A percentile compares a stretch with the other conserved stretches of the same genome.
Evolutionary conservation across 257 asterid species (phyloP).

Genomic region (Penstemon newberryi): DNA sequence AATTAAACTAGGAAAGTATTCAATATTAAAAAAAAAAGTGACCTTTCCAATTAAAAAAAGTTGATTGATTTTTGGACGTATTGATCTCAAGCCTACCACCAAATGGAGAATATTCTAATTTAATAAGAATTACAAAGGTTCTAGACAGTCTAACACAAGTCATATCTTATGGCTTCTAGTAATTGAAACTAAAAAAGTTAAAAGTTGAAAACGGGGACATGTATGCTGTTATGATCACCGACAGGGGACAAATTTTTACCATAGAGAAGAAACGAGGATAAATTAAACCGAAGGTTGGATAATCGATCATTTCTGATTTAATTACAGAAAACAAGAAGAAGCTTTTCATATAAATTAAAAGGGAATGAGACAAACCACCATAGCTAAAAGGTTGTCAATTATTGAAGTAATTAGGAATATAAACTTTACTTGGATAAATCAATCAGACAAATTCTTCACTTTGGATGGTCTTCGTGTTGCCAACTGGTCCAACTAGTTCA

Average conservation of each 20-base stretch:
- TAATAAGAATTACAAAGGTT: too few species aligned
- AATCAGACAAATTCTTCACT: conserved; percentile 21
- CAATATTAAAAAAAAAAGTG: too few species aligned
- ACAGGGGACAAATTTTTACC: background rate
- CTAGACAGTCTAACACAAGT: too few species aligned
- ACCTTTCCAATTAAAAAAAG: too few species aligned
- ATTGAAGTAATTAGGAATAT: conserved; percentile 26
- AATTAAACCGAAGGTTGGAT: background rate
- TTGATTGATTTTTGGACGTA: too few species aligned
- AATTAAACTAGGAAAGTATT: too few species aligned
- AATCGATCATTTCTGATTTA: conserved; percentile 11
- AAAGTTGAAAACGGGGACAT: background rate
- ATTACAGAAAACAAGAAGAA: conserved; percentile 12
- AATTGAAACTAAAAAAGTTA: background rate
- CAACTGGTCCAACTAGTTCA: conserved; percentile 22
- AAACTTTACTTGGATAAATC: background rate
- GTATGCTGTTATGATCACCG: conserved; percentile 19
- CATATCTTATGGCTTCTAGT: background rate
- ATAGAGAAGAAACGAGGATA: background rate
- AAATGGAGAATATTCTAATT: too few species aligned
- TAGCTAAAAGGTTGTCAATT: conserved; percentile 14
- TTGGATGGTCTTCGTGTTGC: conserved; percentile 26
- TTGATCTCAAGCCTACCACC: too few species aligned
- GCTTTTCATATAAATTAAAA: conserved; percentile 7
- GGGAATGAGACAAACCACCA: conserved; percentile 17